Conservation (phyloP, 257 asterid species). For the Solanum etuberosum region DNA sequence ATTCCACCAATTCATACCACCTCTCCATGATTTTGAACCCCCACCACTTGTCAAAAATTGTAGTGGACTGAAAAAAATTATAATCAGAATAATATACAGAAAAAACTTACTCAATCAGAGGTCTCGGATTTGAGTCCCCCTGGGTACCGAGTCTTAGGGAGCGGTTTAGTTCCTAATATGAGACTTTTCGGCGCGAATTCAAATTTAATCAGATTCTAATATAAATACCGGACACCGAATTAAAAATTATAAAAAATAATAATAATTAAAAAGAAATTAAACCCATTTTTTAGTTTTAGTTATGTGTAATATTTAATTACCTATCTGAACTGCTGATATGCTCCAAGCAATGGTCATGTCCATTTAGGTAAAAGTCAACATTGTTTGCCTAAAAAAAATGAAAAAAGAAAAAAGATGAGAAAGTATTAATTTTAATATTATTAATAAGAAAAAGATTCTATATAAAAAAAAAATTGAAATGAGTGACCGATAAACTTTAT, state of each 20-base stretch:
- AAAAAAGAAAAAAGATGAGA: neutral
- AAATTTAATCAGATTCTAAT: no score
- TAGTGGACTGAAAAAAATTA: slow-evolving; percentile 2
- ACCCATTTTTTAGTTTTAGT: neutral
- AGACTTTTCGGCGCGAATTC: fast-evolving
- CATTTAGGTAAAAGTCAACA: slow-evolving; percentile 69
- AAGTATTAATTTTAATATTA: neutral
- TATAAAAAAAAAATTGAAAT: neutral
- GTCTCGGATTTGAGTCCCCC: fast-evolving
- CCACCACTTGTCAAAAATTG: slow-evolving; percentile 83
- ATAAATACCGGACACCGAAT: fast-evolving
- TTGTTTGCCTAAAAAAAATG: slow-evolving; percentile 34
- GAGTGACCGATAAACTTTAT: neutral
- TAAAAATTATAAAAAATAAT: neutral
- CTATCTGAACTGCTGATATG: slow-evolving; percentile 47
- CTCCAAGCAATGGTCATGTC: slow-evolving; percentile 80
- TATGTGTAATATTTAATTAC: slow-evolving; percentile 9
- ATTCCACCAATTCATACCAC: slow-evolving; percentile 11
- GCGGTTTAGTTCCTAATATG: fast-evolving
- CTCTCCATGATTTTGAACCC: slow-evolving; percentile 82
- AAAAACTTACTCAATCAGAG: fast-evolving
- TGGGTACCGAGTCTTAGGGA: fast-evolving
- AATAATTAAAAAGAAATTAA: no score
- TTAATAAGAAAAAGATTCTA: neutral
- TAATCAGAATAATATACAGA: neutral